Conservation (phyloP, 768 basidiomycete genomes). For the Krasilnikovozyma curviuscula region DNA sequence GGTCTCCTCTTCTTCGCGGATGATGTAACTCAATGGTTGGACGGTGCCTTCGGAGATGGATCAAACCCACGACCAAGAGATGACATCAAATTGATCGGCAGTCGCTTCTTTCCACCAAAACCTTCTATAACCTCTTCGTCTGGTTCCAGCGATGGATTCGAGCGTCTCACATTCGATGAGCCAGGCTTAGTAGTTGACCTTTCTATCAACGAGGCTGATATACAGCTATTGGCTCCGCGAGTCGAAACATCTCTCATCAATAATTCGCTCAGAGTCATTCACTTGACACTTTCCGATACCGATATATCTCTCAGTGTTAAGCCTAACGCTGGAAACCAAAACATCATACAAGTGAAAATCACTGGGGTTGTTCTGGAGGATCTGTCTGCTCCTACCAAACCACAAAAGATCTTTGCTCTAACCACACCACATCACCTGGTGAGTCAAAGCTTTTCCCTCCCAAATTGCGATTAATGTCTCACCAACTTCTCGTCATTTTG, state of each 20-base stretch:
- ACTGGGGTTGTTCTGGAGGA: slow-evolving; percentile 46
- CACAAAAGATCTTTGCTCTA: slow-evolving; percentile 33
- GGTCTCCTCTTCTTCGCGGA: slow-evolving; percentile 74
- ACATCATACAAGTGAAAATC: slow-evolving; percentile 49
- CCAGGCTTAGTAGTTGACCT: too few species aligned
- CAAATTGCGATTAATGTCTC: background rate
- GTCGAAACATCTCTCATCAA: too few species aligned
- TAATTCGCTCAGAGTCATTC: too few species aligned
- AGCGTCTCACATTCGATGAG: slow-evolving; percentile 25
- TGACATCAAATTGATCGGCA: slow-evolving; percentile 1
- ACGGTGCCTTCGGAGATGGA: slow-evolving; percentile 28
- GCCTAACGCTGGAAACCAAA: slow-evolving; percentile 50
- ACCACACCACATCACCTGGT: slow-evolving; percentile 45
- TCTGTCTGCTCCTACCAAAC: slow-evolving; percentile 25
- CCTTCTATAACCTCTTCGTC: background rate
- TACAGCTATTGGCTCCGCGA: too few species aligned
- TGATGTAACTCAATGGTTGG: slow-evolving; percentile 55
- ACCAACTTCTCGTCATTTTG: slow-evolving; percentile 12
- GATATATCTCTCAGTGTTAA: slow-evolving; percentile 48
- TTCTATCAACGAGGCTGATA: too few species aligned
- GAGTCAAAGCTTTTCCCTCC: slow-evolving; percentile 23
- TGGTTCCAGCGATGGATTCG: background rate
- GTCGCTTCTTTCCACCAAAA: background rate
- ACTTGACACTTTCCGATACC: slow-evolving; percentile 37
- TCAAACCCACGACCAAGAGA: slow-evolving; percentile 8